These are phyloP conservation scores for Fistulina hepatica DNA, from an alignment of 1,284 basidiomycete species.

Conservation along the genomic window DNA sequence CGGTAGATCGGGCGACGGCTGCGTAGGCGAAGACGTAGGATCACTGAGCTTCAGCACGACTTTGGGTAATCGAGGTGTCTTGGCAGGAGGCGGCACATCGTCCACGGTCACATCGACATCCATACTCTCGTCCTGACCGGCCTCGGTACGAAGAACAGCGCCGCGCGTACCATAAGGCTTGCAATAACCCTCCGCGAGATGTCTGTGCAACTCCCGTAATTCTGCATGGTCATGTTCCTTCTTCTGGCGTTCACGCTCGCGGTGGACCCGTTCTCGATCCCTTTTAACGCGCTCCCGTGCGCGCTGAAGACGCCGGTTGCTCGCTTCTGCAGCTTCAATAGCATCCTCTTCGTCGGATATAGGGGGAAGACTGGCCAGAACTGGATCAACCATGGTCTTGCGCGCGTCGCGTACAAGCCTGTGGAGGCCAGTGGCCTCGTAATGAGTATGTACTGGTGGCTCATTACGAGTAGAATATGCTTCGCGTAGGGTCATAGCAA, in stretches of 20 bases:
- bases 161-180: constrained; percentile 20
- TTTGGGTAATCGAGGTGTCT: too few species aligned
- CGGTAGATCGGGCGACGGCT: not conserved
- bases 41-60: too few species aligned
- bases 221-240: constrained; percentile 39
- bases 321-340: not conserved
- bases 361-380: constrained; percentile 33
- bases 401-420: constrained; percentile 45
- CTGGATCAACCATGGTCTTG: constrained; percentile 46
- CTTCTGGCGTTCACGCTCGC: too few species aligned
- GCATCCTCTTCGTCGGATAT: constrained; percentile 20
- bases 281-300: constrained; percentile 26
- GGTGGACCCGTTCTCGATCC: constrained; percentile 32
- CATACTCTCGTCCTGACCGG: constrained; percentile 47
- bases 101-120: constrained; percentile 41
- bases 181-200: constrained; percentile 13
- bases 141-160: constrained; percentile 43
- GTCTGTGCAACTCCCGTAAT: constrained; percentile 44
- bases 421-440: constrained; percentile 46
- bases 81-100: constrained; percentile 16
- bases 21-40: too few species aligned
- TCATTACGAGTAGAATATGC: constrained; percentile 25
- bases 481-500: constrained; percentile 36
- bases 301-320: constrained; percentile 19
- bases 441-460: constrained; percentile 27